Base-by-base conservation (phyloP, 345 rosid species). In the Adansonia digitata region DNA sequence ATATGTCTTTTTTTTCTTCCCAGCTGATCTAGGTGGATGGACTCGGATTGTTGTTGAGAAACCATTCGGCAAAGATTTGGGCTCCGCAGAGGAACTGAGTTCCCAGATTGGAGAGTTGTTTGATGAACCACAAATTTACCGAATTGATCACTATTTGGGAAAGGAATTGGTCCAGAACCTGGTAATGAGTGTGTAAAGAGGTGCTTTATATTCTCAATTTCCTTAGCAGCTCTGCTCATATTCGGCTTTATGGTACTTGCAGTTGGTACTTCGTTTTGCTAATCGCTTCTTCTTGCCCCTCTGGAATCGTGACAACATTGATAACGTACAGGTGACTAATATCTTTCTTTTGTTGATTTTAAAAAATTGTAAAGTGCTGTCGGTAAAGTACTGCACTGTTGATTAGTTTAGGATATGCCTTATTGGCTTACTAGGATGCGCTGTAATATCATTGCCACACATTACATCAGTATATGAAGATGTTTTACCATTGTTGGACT, bases 141-240 rank as follows among this genome's bases (percentile, higher is more conserved):
- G 97, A 76, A 93, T 93, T 67, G 98, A 95, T 83, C 99, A 95
- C 77, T 95, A 95, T 79, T 75, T 95, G 69, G 99, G 99, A 74
- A 95, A 95, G 84, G 99, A 95, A 75, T 81, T 95, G 84, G 99
- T 95, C 68, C 99, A 95, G 86, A 95, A 95, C 86, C 57, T 95
- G 98, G 99, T 95, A 89, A 84, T 74, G 65, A 74, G 42, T 69
- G 49, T 64, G 76, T 37, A 77, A 46, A 18, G 42, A 63, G 37
- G n/a, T 74, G 27, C 68, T 43, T 48, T 17, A 4, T 22, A 42
- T 29, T 77, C 20, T 75, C 78, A 64, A 5, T 75, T 43, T 40
- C 17, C 29, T 57, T 74, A 62, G 78, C 42, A 49, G 7, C 59
- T 67, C 53, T n/a, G 42, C 85, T 80, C 14, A 71, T 34, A 52